A percentile compares a stretch with the other conserved stretches of the same genome.
Evolutionary conservation across 2,329 filamentous ascomycete species (phyloP).

Genomic region (Arachnomyces sp.): DNA sequence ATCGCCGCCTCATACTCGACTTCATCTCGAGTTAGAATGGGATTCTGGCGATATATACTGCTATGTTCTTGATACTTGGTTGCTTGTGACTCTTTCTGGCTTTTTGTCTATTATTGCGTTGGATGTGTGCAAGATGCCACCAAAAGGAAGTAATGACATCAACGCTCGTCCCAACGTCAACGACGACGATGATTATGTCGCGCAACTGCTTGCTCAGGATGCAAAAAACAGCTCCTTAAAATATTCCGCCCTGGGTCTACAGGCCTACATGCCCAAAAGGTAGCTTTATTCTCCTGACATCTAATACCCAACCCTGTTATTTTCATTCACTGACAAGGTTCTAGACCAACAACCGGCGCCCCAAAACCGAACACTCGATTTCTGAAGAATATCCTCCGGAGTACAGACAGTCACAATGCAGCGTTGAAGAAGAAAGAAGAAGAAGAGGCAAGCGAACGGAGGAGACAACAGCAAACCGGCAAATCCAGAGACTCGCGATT

Average conservation of each 20-base stretch:
- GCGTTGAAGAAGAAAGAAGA: conserved; percentile 77
- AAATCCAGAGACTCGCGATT: conserved; percentile 32
- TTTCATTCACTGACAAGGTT: conserved; percentile 6
- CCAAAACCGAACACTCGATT: conserved; percentile 91
- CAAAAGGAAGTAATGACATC: conserved; percentile 22
- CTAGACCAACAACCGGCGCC: conserved; percentile 56
- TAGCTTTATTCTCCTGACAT: conserved; percentile 27
- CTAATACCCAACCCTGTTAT: neutral
- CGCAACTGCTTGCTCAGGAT: conserved; percentile 70
- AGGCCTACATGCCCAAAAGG: conserved; percentile 55
- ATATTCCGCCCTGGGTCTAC: conserved; percentile 67
- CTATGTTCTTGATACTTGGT: no score
- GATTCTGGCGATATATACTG: no score
- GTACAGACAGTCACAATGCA: conserved; percentile 83
- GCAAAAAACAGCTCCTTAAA: conserved; percentile 65
- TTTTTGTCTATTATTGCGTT: no score
- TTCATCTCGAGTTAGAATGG: no score
- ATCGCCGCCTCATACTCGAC: no score
- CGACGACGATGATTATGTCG: conserved; percentile 66
- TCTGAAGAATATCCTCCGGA: conserved; percentile 76
- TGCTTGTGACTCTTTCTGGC: no score
- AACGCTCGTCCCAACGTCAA: conserved; percentile 39
- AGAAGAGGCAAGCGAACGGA: conserved; percentile 65
- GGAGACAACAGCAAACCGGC: conserved; percentile 51
- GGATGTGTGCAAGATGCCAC: conserved; percentile 18